Conservation (phyloP, 768 basidiomycete species). For the Amanita polypyramis region DNA sequence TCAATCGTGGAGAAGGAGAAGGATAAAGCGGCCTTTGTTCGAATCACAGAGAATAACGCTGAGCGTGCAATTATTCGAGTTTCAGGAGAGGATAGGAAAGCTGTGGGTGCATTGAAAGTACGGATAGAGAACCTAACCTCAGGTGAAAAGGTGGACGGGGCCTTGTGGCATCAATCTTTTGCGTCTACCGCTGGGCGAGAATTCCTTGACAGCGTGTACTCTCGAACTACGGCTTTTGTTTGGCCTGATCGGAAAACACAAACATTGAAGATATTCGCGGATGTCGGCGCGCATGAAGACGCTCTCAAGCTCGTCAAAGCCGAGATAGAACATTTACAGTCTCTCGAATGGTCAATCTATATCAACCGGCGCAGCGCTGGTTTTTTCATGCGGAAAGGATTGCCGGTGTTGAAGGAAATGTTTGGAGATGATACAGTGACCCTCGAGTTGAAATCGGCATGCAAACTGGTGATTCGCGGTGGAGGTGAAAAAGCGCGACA, state of each 20-base stretch:
- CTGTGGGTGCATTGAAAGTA: conserved; percentile 47
- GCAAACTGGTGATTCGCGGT: conserved; percentile 40
- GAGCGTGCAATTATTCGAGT: conserved; percentile 29
- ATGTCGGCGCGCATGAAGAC: conserved; percentile 22
- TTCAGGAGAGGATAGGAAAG: conserved; percentile 41
- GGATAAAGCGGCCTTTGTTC: conserved; percentile 23
- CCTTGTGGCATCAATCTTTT: conserved; percentile 42
- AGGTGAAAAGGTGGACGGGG: conserved; percentile 34
- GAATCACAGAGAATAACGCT: conserved; percentile 14
- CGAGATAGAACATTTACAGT: conserved; percentile 37
- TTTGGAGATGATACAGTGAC: conserved; percentile 44
- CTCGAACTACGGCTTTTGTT: conserved; percentile 30
- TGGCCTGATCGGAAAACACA: conserved; percentile 35
- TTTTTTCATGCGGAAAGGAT: conserved; percentile 40
- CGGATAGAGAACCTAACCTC: conserved; percentile 43
- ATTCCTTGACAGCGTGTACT: conserved; percentile 25
- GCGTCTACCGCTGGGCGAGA: conserved; percentile 15
- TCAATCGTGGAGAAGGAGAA: conserved; percentile 26
- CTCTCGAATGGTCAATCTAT: conserved; percentile 28
- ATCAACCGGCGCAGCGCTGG: conserved; percentile 31
- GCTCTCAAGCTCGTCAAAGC: conserved; percentile 34
- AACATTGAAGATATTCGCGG: conserved; percentile 36
- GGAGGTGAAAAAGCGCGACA: conserved; percentile 41
- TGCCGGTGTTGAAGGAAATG: conserved; percentile 38
- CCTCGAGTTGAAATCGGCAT: conserved; percentile 27